phyloP scores from a whole-genome alignment of 2,329 filamentous ascomycete species.

The Thielaviopsis cerberus region DNA sequence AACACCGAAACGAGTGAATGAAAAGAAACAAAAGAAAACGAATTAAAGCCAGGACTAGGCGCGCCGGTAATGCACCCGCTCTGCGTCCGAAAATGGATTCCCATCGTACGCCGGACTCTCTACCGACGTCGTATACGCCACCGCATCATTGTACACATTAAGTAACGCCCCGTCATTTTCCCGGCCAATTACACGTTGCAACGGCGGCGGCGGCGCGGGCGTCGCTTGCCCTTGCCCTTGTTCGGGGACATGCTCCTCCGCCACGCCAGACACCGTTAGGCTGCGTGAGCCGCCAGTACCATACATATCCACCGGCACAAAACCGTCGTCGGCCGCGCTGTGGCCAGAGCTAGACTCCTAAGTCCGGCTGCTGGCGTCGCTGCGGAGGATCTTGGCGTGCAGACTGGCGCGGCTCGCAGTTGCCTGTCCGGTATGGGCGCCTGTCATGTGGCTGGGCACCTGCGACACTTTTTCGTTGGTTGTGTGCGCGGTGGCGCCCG shows the following conservation, averaged over 20 bases:
- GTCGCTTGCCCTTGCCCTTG: background rate
- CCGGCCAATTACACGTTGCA: background rate
- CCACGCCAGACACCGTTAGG: background rate
- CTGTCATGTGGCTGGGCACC: background rate
- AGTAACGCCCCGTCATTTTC: background rate
- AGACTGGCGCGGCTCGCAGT: background rate
- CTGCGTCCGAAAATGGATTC: conserved; percentile 6
- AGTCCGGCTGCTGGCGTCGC: background rate
- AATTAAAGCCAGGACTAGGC: too few species aligned
- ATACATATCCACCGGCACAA: background rate
- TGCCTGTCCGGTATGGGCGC: background rate
- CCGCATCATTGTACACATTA: conserved; percentile 6
- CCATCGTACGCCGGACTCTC: conserved; percentile 9
- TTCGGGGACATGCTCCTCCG: too few species aligned
- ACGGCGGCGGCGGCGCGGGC: too few species aligned
- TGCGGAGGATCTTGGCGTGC: background rate
- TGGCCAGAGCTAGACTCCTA: background rate
- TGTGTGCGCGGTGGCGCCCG: background rate
- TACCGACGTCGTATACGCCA: conserved; percentile 9
- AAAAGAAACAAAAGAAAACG: background rate
- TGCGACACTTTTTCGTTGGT: conserved; percentile 8
- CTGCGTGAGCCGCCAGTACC: background rate
- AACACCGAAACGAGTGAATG: background rate
- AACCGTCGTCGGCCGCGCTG: background rate
- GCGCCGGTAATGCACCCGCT: background rate